Conservation (phyloP, 345 rosid species). For the Abelmoschus esculentus region DNA sequence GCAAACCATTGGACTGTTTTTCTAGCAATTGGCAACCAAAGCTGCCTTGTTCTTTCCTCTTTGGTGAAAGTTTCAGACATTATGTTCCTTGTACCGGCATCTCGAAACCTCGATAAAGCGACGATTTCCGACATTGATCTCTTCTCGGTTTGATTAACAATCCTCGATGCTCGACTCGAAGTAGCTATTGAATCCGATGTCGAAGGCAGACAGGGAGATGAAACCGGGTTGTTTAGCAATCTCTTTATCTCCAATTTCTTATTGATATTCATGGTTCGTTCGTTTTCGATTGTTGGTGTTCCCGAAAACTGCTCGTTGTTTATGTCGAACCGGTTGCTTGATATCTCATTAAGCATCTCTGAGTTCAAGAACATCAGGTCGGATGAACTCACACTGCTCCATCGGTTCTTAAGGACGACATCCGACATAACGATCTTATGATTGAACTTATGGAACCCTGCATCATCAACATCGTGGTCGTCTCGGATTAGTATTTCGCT, state of each 20-base stretch:
- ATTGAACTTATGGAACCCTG: constrained; percentile 47
- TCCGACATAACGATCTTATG: constrained; percentile 66
- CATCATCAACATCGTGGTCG: constrained; percentile 12
- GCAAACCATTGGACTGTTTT: constrained; percentile 32
- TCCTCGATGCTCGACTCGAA: constrained; percentile 19
- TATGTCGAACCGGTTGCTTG: constrained; percentile 25
- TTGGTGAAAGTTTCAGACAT: constrained; percentile 16
- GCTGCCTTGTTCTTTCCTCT: constrained; percentile 41
- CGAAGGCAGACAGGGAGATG: constrained; percentile 14
- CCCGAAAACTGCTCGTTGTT: background rate
- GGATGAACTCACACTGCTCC: constrained; percentile 85
- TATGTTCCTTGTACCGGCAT: constrained; percentile 20
- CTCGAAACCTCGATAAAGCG: constrained; percentile 44
- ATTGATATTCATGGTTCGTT: constrained; percentile 31
- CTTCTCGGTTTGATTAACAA: constrained; percentile 30
- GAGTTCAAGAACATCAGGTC: constrained; percentile 69
- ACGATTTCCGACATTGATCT: constrained; percentile 75
- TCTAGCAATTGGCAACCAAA: constrained; percentile 73
- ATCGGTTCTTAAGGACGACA: constrained; percentile 56
- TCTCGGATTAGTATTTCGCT: constrained; percentile 19
- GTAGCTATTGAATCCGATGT: constrained; percentile 16
- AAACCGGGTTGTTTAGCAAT: constrained; percentile 19
- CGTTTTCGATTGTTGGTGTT: constrained; percentile 19
- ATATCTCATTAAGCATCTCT: constrained; percentile 48
- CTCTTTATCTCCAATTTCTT: constrained; percentile 64